A percentile compares a stretch with the other conserved stretches of the same genome.
These are phyloP conservation scores for Candida multigemmis DNA, from an alignment of 805 yeast genomes.

Conservation along the genomic window DNA sequence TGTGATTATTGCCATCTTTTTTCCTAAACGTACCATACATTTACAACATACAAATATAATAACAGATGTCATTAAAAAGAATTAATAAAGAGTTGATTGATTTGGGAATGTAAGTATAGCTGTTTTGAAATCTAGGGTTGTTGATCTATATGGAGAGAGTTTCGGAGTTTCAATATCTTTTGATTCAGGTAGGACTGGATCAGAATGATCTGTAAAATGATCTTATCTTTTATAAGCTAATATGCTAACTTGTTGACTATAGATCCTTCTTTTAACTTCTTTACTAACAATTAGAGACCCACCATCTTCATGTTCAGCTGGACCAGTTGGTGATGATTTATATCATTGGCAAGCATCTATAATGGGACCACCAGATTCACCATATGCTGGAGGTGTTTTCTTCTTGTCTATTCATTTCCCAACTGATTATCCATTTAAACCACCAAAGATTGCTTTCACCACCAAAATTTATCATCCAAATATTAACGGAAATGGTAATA, in stretches of 20 bases:
- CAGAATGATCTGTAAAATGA: no score
- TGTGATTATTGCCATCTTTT: no score
- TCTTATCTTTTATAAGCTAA: background rate
- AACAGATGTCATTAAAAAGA: constrained; percentile 82
- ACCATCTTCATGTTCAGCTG: constrained; percentile 97
- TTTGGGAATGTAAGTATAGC: constrained; percentile 75
- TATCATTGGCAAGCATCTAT: constrained; percentile 99
- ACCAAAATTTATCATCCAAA: constrained; percentile 97
- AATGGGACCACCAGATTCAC: constrained; percentile 97
- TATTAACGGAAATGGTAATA: constrained; percentile 91
- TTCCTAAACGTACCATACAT: no score
- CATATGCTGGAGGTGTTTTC: constrained; percentile 84
- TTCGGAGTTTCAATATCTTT: no score
- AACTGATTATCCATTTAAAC: constrained; percentile 97
- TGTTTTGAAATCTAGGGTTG: no score
- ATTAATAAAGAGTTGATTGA: constrained; percentile 93
- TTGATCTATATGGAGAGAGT: no score
- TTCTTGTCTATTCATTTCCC: constrained; percentile 96
- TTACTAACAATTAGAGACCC: constrained; percentile 63
- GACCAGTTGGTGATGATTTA: constrained; percentile 96
- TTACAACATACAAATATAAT: constrained; percentile 5
- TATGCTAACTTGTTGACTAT: background rate
- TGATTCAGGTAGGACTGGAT: no score
- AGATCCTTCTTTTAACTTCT: no score
- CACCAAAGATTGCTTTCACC: constrained; percentile 83